These are phyloP conservation scores for Scenedesmus sp. DNA, from an alignment of 163 green algal genomes.

Conservation along the genomic window DNA sequence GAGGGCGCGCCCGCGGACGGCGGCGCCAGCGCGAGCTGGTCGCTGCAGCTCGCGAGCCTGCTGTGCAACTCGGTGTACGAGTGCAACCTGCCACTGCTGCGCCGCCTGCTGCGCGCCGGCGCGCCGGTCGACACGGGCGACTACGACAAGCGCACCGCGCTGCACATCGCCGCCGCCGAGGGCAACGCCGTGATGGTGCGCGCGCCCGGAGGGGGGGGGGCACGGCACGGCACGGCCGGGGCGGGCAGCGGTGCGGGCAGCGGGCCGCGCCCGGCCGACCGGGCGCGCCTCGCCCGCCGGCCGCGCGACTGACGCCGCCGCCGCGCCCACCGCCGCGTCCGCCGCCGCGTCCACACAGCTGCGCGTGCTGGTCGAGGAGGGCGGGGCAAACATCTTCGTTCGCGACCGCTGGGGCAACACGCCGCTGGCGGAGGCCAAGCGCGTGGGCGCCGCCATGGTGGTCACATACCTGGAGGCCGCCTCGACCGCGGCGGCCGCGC, in stretches of 20 bases:
- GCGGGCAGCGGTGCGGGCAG: too few relatives aligned
- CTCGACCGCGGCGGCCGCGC: neutral
- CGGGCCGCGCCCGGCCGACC: too few relatives aligned
- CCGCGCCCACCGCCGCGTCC: too few relatives aligned
- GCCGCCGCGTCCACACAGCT: too few relatives aligned
- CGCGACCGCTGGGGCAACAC: slow-evolving; percentile 58
- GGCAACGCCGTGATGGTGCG: slow-evolving; percentile 38
- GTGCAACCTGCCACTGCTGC: slow-evolving; percentile 59
- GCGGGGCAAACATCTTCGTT: slow-evolving; percentile 14
- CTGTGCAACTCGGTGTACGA: slow-evolving; percentile 48
- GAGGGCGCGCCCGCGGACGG: neutral
- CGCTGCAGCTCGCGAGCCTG: slow-evolving; percentile 28
- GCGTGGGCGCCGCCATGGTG: slow-evolving; percentile 51
- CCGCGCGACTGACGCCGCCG: too few relatives aligned
- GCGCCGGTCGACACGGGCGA: slow-evolving; percentile 51
- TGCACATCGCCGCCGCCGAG: slow-evolving; percentile 66
- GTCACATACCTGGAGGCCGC: slow-evolving; percentile 45
- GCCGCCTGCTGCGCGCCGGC: slow-evolving; percentile 56
- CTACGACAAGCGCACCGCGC: slow-evolving; percentile 60
- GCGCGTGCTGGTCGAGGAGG: slow-evolving; percentile 38
- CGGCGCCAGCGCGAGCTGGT: slow-evolving; percentile 5
- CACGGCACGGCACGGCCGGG: too few relatives aligned
- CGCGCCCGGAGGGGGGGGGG: too few relatives aligned
- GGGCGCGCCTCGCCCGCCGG: too few relatives aligned
- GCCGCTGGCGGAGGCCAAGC: slow-evolving; percentile 57